phyloP scores from a whole-genome alignment of 2,329 filamentous ascomycete species.

The Aspergillus ochraceus region DNA sequence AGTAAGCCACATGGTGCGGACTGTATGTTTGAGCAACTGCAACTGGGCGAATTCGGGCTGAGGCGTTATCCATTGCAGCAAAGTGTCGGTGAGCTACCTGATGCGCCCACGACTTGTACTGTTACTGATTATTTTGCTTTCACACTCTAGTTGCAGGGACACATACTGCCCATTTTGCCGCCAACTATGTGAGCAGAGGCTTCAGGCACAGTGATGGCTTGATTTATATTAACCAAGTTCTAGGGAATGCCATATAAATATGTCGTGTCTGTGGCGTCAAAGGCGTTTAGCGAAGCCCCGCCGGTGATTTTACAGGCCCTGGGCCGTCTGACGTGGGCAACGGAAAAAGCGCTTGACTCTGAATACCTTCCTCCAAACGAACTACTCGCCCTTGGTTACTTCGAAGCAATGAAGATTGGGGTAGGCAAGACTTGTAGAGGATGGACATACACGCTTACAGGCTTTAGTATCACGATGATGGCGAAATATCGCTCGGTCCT shows the following conservation, averaged over 20 bases:
- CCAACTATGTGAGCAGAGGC: conserved; percentile 46
- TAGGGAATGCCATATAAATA: conserved; percentile 62
- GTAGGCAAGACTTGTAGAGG: conserved; percentile 28
- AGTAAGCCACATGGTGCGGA: conserved; percentile 58
- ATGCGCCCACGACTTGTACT: background rate
- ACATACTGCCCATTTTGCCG: conserved; percentile 49
- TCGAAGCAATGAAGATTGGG: conserved; percentile 55
- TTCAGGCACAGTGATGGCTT: background rate
- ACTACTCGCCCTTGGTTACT: conserved; percentile 56
- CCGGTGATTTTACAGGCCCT: conserved; percentile 46
- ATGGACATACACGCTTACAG: background rate
- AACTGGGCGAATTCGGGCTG: conserved; percentile 48
- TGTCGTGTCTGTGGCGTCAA: conserved; percentile 50
- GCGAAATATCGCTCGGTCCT: conserved; percentile 56
- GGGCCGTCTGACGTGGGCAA: conserved; percentile 56
- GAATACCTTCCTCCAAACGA: conserved; percentile 53
- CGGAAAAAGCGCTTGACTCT: conserved; percentile 37
- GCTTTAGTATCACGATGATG: conserved; percentile 58
- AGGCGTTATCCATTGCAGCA: conserved; percentile 39
- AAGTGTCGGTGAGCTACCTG: conserved; percentile 32
- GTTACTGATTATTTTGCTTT: background rate
- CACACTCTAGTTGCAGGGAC: conserved; percentile 32
- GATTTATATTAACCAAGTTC: conserved; percentile 3
- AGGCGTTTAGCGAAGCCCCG: conserved; percentile 44
- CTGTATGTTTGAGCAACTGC: conserved; percentile 57